Evolutionary conservation across 2,329 filamentous ascomycete species (phyloP).

Genomic region (Cladophialophora exuberans): DNA sequence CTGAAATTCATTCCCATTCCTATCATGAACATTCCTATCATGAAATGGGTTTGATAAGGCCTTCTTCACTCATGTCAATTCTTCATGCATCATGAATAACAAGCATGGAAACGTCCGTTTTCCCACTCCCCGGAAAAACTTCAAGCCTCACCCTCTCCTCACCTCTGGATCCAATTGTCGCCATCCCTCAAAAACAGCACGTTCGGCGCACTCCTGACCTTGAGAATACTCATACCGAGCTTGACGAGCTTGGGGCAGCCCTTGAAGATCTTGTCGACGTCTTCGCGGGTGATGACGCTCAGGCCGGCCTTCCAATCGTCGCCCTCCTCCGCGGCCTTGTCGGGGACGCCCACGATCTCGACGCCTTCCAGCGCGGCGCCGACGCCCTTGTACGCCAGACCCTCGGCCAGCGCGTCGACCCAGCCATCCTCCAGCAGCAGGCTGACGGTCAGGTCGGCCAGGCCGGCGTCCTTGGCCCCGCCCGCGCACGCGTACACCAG

Average conservation of each 20-base stretch:
- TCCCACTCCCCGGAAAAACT: too few relatives aligned
- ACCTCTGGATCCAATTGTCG: slow-evolving; percentile 17
- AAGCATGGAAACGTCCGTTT: too few relatives aligned
- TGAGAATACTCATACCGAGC: slow-evolving; percentile 31
- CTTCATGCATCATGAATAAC: too few relatives aligned
- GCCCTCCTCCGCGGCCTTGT: slow-evolving; percentile 10
- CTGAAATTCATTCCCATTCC: too few relatives aligned
- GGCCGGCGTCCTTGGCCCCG: slow-evolving; percentile 2
- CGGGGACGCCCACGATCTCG: slow-evolving; percentile 31
- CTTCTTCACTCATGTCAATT: too few relatives aligned
- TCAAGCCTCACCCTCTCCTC: background rate
- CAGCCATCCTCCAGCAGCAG: slow-evolving; percentile 29
- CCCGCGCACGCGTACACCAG: slow-evolving; percentile 26
- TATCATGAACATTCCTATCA: too few relatives aligned
- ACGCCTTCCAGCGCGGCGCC: slow-evolving; percentile 24
- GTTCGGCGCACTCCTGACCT: slow-evolving; percentile 28
- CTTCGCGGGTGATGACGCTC: slow-evolving; percentile 22
- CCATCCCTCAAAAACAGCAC: slow-evolving; percentile 26
- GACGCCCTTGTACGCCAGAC: slow-evolving; percentile 14
- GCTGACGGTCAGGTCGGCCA: slow-evolving; percentile 28
- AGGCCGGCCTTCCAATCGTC: slow-evolving; percentile 26
- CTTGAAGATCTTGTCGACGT: slow-evolving; percentile 25
- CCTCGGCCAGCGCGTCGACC: slow-evolving; percentile 20
- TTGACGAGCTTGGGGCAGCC: slow-evolving; percentile 24
- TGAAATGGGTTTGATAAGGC: too few relatives aligned